Base-by-base conservation (phyloP, 2,329 filamentous ascomycete species). In the Talaromyces funiculosus region DNA sequence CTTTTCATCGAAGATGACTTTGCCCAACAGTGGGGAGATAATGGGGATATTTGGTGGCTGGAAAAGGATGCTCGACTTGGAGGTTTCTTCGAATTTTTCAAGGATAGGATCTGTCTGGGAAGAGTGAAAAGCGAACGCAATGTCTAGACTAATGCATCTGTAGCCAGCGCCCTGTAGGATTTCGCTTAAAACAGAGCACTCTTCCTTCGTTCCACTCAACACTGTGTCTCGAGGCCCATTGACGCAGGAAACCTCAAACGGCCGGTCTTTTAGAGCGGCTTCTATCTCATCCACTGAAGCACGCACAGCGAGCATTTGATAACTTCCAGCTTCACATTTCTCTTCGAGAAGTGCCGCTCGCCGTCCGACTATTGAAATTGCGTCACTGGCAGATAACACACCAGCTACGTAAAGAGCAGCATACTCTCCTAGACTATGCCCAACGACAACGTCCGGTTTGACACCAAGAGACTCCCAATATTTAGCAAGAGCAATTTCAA, bases 151-250 rank as follows among this genome's bases (percentile, higher is more conserved):
- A 16, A 81, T 85, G 60, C 80, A 81, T 72, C 86, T 86, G 73
- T 86, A 82, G 2, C 82, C 83, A 62, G 80, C 77, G 14, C 73
- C 71, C 16, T 76, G 71, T 4, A 88, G 77, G 86, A 76, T 4
- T 78, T 37, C 35, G n/a, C n/a, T n/a, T n/a, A n/a, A n/a, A n/a
- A n/a, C n/a, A n/a, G n/a, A n/a, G n/a, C n/a, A n/a, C 63, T 88
- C 80, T 40, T 86, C 78, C 55, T 84, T 82, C 55, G 80, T 82
- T 18, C 83, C 74, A 64, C 84, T 85, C 26, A 93, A 79, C 2
- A 93, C 90, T 6, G 86, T 91, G 70, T 90, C 88, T 57, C 84
- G 80, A 0, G 87, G 86, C 0, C 87, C 86, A 66, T 94, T 94
- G 71, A 91, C 82, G 76, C 90, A 93, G n/a, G 90, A 87, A 64